Percentiles rank a stretch among this genome's conserved stretches.
Conservation (phyloP, 176 grass and related monocot species). For the Oryza glumipatula region DNA sequence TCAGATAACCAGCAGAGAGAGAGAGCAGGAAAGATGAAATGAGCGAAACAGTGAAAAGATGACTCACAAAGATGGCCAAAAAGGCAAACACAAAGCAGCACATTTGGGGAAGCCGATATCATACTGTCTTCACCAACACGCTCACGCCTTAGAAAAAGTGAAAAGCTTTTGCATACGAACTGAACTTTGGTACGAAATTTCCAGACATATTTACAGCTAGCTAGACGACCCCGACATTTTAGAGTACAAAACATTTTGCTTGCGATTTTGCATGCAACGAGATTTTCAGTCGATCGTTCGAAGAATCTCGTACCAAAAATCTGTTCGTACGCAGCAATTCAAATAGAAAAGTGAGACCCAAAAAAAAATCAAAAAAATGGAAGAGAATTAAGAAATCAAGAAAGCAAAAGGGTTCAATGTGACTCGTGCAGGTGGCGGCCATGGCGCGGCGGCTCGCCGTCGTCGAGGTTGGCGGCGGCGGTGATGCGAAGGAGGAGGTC, state of each 20-base stretch:
- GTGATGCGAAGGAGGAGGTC: conserved; percentile 87
- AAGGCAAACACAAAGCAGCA: conserved; percentile 39
- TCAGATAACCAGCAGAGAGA: conserved; percentile 17
- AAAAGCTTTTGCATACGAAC: conserved; percentile 23
- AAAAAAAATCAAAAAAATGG: neutral
- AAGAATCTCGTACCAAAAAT: conserved; percentile 6
- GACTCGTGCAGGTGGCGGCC: neutral
- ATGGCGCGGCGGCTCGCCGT: neutral
- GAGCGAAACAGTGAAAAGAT: conserved; percentile 14
- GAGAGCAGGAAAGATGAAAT: conserved; percentile 43
- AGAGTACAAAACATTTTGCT: neutral
- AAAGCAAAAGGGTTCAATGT: neutral
- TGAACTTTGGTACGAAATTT: conserved; percentile 2
- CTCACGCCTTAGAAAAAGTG: conserved; percentile 20
- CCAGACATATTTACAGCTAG: conserved; percentile 27
- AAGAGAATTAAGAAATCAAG: neutral
- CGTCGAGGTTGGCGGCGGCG: neutral
- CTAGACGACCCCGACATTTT: neutral
- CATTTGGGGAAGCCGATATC: conserved; percentile 32
- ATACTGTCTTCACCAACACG: conserved; percentile 43
- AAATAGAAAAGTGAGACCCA: neutral
- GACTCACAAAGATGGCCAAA: conserved; percentile 27
- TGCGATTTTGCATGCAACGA: neutral
- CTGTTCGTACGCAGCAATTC: conserved; percentile 7
- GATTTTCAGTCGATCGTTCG: neutral